A percentile compares a stretch with the other conserved stretches of the same genome.
Evolutionary conservation across 2,329 filamentous ascomycete genomes (phyloP).

Genomic region (Leptodontidium sp.): DNA sequence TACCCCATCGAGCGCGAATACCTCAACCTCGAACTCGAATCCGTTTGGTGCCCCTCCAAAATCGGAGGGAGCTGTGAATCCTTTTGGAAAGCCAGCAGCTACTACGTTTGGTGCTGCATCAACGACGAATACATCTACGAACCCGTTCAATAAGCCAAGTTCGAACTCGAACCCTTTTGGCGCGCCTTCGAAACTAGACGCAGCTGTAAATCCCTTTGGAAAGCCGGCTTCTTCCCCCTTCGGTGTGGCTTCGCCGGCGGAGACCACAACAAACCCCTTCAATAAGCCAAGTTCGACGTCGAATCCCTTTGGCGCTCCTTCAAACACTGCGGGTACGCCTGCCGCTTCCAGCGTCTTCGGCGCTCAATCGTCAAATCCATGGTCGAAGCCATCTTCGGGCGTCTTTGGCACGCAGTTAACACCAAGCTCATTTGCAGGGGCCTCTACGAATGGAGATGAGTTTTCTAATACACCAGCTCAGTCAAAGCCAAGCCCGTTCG

Average conservation of each 20-base stretch:
- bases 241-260: constrained; percentile 16
- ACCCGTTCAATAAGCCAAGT: constrained; percentile 17
- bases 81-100: constrained; percentile 13
- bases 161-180: constrained; percentile 28
- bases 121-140: background rate
- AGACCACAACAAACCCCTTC: background rate
- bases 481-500: constrained; percentile 12
- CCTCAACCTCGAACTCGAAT: background rate
- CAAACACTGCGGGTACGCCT: constrained; percentile 28
- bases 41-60: constrained; percentile 34
- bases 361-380: constrained; percentile 10
- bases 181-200: constrained; percentile 20
- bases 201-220: constrained; percentile 10
- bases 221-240: constrained; percentile 17
- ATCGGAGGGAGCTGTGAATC: constrained; percentile 13
- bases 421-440: constrained; percentile 9
- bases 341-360: constrained; percentile 1
- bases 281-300: constrained; percentile 1
- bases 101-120: constrained; percentile 20
- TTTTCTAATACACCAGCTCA: background rate
- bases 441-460: background rate
- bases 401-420: constrained; percentile 8
- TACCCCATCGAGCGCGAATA: background rate
- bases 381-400: constrained; percentile 8
- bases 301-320: constrained; percentile 7